Conservation (phyloP, 202 grass and related monocot genomes). For the Thinopyrum obtusiflorum region DNA sequence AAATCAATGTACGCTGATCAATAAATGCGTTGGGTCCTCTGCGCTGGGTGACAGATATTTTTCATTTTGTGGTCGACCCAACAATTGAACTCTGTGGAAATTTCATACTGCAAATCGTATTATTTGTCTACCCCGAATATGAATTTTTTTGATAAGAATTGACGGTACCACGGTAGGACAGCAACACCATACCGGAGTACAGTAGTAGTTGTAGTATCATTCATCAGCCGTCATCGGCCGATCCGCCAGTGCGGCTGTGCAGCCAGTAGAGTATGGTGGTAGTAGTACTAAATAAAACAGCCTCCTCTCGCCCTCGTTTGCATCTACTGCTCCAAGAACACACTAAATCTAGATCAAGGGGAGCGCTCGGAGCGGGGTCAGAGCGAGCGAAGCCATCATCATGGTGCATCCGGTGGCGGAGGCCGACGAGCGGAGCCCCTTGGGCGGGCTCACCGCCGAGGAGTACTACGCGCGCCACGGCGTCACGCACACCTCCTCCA, state of each 20-base stretch:
- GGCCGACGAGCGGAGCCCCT: slow-evolving; percentile 73
- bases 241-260: not conserved
- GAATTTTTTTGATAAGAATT: not conserved
- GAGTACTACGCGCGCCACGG: slow-evolving; percentile 89
- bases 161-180: not conserved
- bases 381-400: slow-evolving; percentile 1
- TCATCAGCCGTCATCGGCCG: not conserved
- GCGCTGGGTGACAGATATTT: not conserved
- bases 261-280: not conserved
- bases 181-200: not conserved
- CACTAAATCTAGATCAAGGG: not conserved
- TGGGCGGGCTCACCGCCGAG: slow-evolving; percentile 42
- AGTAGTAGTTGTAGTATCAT: not conserved
- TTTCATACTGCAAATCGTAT: too few relatives aligned
- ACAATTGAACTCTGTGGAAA: too few relatives aligned
- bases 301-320: not conserved
- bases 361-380: not conserved
- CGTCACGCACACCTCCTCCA: slow-evolving; percentile 66
- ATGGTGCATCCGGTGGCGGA: slow-evolving; percentile 77
- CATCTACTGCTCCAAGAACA: not conserved
- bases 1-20: not conserved
- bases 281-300: not conserved
- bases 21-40: not conserved
- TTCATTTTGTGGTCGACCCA: not conserved
- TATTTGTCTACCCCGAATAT: too few relatives aligned